Conservation (phyloP, 73 alveolate species). For the Paramecium biaurelia region DNA sequence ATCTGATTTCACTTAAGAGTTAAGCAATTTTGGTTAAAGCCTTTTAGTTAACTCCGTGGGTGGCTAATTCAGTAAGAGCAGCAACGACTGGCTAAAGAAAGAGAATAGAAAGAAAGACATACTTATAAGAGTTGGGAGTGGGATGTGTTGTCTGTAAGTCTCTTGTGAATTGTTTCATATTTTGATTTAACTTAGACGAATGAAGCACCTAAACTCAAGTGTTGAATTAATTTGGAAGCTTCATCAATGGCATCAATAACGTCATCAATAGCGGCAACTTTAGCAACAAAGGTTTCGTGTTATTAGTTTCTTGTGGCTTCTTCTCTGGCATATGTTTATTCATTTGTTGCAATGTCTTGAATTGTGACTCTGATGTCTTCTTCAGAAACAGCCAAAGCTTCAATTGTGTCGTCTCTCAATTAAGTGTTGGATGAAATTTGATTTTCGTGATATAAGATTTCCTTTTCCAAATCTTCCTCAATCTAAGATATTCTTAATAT, state of each 20-base stretch:
- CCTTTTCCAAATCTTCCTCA: conserved; percentile 30
- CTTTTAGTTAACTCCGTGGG: conserved; percentile 54
- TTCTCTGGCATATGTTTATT: conserved; percentile 51
- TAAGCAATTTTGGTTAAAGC: conserved; percentile 42
- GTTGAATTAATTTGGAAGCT: conserved; percentile 58
- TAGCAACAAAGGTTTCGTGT: conserved; percentile 48
- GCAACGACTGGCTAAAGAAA: conserved; percentile 44
- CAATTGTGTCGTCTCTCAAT: conserved; percentile 53
- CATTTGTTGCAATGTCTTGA: conserved; percentile 48
- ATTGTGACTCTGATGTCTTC: conserved; percentile 51
- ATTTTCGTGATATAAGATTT: conserved; percentile 13
- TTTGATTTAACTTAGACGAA: conserved; percentile 58
- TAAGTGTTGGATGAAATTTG: conserved; percentile 17
- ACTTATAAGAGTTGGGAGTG: conserved; percentile 56
- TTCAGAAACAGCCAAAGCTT: conserved; percentile 47
- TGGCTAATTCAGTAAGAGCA: conserved; percentile 35
- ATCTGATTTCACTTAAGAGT: conserved; percentile 43
- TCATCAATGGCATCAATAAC: conserved; percentile 66
- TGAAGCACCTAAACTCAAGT: conserved; percentile 58
- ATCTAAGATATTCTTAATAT: neutral
- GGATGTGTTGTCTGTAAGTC: conserved; percentile 33
- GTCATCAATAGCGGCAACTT: conserved; percentile 44
- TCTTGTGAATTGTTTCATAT: conserved; percentile 49
- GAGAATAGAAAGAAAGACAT: neutral
- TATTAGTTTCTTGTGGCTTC: conserved; percentile 48